Evolutionary conservation across 805 yeast species (phyloP), one percentile per base, ranked within the genome.

Genomic region (Naumovozyma dairenensis): DNA sequence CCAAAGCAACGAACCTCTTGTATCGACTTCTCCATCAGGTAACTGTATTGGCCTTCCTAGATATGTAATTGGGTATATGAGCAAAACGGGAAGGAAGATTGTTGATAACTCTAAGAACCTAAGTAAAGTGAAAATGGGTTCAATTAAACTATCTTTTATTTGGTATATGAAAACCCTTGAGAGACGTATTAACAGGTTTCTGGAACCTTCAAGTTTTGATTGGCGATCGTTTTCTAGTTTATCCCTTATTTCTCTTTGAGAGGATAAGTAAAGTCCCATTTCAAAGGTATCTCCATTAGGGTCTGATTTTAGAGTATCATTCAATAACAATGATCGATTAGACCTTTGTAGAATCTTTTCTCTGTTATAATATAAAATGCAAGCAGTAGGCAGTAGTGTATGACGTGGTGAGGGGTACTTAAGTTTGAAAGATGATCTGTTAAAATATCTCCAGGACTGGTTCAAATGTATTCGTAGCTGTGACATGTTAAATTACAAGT

Each of bases 1-100:
- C 96, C 96, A 89, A 15, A 74, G 26, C 14, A 68, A 46, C 2
- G 82, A 71, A 0, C 95, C 95, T 3, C 67, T 50, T 21, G 78
- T 65, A 15, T 69, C 74, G 16, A 31, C 21, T 3, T 24, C 37
- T 10, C 27, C 28, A 5, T 46, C 42, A n/a, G n/a, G n/a, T n/a
- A n/a, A n/a, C n/a, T n/a, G n/a, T n/a, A n/a, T n/a, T n/a, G n/a
- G n/a, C n/a, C n/a, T n/a, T 16, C 45, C 42, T 10, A 71, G 42
- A 29, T 55, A 47, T 1, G 66, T 45, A 4, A 83, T 61, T 1
- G 96, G 96, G n/a, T 74, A 66, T 0, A 69, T 34, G 6, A 77
- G 22, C 3, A 84, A 39, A 5, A 86, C 69, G 0, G 97, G 97
- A 2, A 78, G 31, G 38, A 89, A 82, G 1, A 87, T 59, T 1